Evolutionary conservation across 305 asterid genomes (phyloP).

Genomic region (Euphrasia arctica): DNA sequence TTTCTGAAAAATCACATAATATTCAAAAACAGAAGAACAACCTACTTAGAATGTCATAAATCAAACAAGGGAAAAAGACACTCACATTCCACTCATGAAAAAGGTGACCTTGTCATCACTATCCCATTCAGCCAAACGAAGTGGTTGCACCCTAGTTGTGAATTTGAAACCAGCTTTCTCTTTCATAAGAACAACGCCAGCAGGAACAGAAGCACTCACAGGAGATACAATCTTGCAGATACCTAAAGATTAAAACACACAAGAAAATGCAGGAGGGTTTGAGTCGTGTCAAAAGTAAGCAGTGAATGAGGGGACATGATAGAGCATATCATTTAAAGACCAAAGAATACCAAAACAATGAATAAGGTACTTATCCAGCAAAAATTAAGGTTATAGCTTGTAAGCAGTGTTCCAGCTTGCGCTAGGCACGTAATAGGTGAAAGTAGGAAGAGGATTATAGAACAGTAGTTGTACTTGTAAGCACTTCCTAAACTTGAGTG

Average conservation of each 20-base stretch:
- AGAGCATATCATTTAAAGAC: constrained; percentile 10
- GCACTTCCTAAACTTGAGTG: constrained; percentile 3
- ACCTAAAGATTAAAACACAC: constrained; percentile 45
- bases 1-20: constrained; percentile 54
- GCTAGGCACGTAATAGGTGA: neutral
- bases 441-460: neutral
- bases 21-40: constrained; percentile 27
- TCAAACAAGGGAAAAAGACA: constrained; percentile 14
- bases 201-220: constrained; percentile 87
- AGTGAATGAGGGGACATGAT: constrained; percentile 9
- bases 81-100: constrained; percentile 94
- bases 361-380: constrained; percentile 11
- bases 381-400: constrained; percentile 8
- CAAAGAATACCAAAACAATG: constrained; percentile 10
- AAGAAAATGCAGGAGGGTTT: constrained; percentile 2
- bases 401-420: neutral
- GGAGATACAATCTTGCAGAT: constrained; percentile 96
- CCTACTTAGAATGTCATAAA: constrained; percentile 14
- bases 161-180: constrained; percentile 85
- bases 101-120: constrained; percentile 86
- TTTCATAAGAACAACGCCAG: constrained; percentile 87
- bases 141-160: constrained; percentile 97
- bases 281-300: constrained; percentile 5
- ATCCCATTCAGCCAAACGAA: constrained; percentile 97
- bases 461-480: neutral